Evolutionary conservation across 2,329 filamentous ascomycete genomes (phyloP).

Genomic region (Fusarium cyanostomum): DNA sequence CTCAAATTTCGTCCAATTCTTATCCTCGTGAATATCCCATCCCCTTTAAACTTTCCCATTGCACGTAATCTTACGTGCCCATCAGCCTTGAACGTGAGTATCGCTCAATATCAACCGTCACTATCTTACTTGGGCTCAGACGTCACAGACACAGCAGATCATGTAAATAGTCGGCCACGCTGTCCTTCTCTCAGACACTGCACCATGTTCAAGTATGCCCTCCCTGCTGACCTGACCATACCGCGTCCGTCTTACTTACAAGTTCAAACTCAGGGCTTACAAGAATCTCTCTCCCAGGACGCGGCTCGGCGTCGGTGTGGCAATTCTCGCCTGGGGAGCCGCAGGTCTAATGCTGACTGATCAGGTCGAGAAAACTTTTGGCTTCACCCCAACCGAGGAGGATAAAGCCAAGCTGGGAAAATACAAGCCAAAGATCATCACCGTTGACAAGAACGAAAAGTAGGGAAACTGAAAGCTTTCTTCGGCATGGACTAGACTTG

Average conservation of each 20-base stretch:
- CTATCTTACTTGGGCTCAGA: neutral
- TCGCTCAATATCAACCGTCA: neutral
- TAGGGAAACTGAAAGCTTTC: constrained; percentile 3
- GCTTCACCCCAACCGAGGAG: constrained; percentile 75
- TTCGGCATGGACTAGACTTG: no score
- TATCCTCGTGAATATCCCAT: neutral
- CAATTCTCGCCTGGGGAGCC: constrained; percentile 79
- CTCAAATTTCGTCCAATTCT: constrained; percentile 8
- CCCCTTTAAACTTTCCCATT: neutral
- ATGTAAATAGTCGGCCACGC: constrained; percentile 1
- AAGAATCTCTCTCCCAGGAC: constrained; percentile 75
- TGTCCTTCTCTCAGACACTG: constrained; percentile 1
- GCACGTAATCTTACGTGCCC: neutral
- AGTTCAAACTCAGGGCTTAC: constrained; percentile 65
- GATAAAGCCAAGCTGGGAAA: constrained; percentile 74
- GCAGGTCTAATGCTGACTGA: constrained; percentile 79
- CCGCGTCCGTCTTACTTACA: constrained; percentile 6
- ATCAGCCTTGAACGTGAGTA: neutral
- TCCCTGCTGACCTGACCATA: neutral
- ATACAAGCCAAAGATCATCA: constrained; percentile 68
- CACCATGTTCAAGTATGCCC: constrained; percentile 37
- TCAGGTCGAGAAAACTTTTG: constrained; percentile 75
- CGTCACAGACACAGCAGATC: neutral
- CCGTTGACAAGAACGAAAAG: constrained; percentile 59
- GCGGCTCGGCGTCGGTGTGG: constrained; percentile 75